Evolutionary conservation across 2,329 filamentous ascomycete species (phyloP).

Genomic region (Sclerotinia trifoliorum): DNA sequence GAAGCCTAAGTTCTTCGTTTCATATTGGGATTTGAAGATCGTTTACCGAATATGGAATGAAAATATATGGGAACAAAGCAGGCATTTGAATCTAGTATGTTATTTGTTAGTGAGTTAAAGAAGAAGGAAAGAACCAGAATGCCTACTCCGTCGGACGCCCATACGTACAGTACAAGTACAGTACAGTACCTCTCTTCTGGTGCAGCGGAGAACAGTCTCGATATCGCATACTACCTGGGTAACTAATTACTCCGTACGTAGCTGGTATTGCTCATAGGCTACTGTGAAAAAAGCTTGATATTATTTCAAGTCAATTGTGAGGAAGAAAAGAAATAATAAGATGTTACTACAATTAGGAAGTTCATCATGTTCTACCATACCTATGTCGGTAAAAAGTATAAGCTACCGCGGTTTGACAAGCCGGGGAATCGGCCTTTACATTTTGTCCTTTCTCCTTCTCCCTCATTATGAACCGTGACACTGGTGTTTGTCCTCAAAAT

Average conservation of each 20-base stretch:
- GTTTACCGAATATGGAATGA: neutral
- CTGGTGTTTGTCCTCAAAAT: neutral
- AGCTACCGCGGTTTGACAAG: neutral
- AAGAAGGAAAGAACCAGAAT: neutral
- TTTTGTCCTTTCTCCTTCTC: neutral
- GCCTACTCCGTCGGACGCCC: no score
- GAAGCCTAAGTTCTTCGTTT: neutral
- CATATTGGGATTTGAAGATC: neutral
- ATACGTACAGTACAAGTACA: no score
- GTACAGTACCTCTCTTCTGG: no score
- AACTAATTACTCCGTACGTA: neutral
- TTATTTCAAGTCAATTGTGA: neutral
- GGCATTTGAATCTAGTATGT: no score
- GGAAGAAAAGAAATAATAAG: neutral
- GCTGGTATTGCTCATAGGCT: neutral
- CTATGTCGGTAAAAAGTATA: neutral
- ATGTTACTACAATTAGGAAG: no score
- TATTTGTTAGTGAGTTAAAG: no score
- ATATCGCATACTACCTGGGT: neutral
- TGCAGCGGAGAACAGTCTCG: neutral
- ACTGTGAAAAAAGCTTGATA: neutral
- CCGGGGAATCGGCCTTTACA: neutral
- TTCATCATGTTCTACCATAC: neutral
- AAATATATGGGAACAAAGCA: neutral
- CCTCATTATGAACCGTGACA: neutral